phyloP scores from a whole-genome alignment of 2,329 filamentous ascomycete genomes.

The Parafenestella ontariensis region DNA sequence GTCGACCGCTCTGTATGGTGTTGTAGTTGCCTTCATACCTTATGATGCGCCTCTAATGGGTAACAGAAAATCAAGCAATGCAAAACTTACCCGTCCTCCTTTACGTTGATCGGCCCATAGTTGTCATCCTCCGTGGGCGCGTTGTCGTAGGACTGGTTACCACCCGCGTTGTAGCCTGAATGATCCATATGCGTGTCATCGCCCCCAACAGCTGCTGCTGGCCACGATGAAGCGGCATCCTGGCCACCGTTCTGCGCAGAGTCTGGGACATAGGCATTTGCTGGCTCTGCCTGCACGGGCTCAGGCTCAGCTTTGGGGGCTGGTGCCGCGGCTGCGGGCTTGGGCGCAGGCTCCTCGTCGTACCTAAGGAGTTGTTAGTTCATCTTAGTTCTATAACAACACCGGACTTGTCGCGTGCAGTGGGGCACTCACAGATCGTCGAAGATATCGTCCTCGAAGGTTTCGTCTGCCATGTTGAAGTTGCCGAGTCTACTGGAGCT shows the following conservation, averaged over 20 bases:
- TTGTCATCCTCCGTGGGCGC: conserved; percentile 49
- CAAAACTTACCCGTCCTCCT: conserved; percentile 86
- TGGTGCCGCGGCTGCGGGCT: conserved; percentile 34
- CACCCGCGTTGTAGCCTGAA: conserved; percentile 37
- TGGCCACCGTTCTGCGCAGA: conserved; percentile 18
- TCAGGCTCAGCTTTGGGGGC: conserved; percentile 29
- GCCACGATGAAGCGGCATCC: conserved; percentile 25
- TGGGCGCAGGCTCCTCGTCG: conserved; percentile 48
- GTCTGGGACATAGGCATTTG: conserved; percentile 24
- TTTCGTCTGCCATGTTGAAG: conserved; percentile 76
- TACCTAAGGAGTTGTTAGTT: conserved; percentile 45
- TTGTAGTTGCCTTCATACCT: conserved; percentile 18
- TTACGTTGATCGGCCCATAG: conserved; percentile 70
- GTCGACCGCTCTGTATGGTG: not conserved
- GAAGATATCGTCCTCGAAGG: conserved; percentile 92
- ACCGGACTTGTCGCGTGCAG: not conserved
- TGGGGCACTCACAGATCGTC: conserved; percentile 79
- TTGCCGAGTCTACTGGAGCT: not conserved
- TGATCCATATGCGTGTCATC: conserved; percentile 43
- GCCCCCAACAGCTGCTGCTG: conserved; percentile 23
- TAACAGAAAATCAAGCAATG: conserved; percentile 12
- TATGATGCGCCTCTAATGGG: conserved; percentile 30
- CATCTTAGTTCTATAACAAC: too few species aligned
- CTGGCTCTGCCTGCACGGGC: conserved; percentile 24
- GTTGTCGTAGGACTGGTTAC: conserved; percentile 40